Percentiles rank a stretch among this genome's conserved stretches.
phyloP scores from a whole-genome alignment of 1,139 yeast species.

The Blastobotrys apis region DNA sequence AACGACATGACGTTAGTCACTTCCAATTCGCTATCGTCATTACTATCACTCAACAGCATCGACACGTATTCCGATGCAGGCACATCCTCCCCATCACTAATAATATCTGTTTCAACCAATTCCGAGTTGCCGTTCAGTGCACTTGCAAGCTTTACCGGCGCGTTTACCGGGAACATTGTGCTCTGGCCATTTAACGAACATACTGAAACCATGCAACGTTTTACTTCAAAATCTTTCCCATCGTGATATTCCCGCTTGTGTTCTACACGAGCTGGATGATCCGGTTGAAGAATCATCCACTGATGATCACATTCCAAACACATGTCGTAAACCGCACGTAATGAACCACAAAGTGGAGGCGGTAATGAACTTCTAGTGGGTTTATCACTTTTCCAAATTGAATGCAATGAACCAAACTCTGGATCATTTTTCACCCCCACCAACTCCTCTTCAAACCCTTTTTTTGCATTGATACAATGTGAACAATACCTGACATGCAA shows the following conservation, averaged over 20 bases:
- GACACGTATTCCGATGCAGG: too few relatives aligned
- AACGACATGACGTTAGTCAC: too few relatives aligned
- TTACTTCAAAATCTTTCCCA: background rate
- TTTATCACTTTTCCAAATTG: background rate
- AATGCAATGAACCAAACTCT: background rate
- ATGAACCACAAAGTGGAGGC: conserved; percentile 4
- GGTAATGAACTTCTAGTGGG: background rate
- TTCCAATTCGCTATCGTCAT: too few relatives aligned
- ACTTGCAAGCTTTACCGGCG: background rate
- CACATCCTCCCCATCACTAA: too few relatives aligned
- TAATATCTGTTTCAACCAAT: background rate
- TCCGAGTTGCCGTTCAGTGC: background rate
- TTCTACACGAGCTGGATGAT: background rate
- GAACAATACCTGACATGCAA: conserved; percentile 4
- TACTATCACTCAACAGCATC: too few relatives aligned
- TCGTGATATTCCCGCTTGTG: background rate
- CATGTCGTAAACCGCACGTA: conserved; percentile 1
- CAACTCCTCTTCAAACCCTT: background rate
- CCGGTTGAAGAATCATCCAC: background rate
- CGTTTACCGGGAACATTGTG: background rate
- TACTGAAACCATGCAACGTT: background rate
- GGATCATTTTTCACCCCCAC: background rate
- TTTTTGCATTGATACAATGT: background rate
- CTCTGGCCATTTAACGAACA: background rate
- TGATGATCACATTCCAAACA: conserved; percentile 4